Evolutionary conservation across 129 eudicot species (phyloP).

Genomic region (Smallanthus sonchifolius): DNA sequence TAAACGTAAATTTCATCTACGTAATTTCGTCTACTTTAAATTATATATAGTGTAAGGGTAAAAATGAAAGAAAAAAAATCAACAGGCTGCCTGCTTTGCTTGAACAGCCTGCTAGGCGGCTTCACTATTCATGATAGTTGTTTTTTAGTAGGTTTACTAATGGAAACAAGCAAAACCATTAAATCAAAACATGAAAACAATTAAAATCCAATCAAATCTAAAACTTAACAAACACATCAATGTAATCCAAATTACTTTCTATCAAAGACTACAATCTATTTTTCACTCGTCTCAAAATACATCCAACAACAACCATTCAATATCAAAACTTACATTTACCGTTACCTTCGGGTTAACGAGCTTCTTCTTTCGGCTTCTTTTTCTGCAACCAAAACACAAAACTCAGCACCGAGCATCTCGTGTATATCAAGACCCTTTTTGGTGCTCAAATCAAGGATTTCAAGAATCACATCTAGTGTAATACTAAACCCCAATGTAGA

Average conservation of each 20-base stretch:
- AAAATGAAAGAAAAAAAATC: too few species aligned
- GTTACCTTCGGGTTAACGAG: constrained; percentile 32
- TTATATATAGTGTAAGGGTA: too few species aligned
- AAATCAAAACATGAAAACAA: background rate
- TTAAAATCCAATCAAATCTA: background rate
- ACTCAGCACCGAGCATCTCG: constrained; percentile 95
- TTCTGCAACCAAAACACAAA: constrained; percentile 80
- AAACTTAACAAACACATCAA: background rate
- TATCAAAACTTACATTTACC: constrained; percentile 15
- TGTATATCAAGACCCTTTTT: constrained; percentile 50
- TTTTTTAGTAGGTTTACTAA: too few species aligned
- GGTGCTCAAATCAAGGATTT: constrained; percentile 46
- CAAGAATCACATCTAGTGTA: constrained; percentile 56
- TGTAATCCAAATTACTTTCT: constrained; percentile 19
- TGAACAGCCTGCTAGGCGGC: too few species aligned
- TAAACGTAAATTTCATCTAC: too few species aligned
- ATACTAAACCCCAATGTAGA: constrained; percentile 69
- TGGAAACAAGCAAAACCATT: background rate
- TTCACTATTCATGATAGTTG: too few species aligned
- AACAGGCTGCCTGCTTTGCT: too few species aligned
- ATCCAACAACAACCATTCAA: background rate
- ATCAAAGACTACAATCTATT: constrained; percentile 21
- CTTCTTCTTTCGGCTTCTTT: constrained; percentile 75
- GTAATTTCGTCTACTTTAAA: too few species aligned
- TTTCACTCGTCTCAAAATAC: constrained; percentile 3